Evolutionary conservation across 345 rosid genomes (phyloP).

Genomic region (Citrus sinensis): DVS_A1.0 CM039166.1:24009001-24009500

Average conservation of each 20-base stretch:
- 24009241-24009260: constrained; percentile 23
- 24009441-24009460: too few relatives aligned
- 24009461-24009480: too few relatives aligned
- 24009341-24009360: neutral
- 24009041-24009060: constrained; percentile 38
- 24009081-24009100: constrained; percentile 17
- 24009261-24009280: constrained; percentile 5
- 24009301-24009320: neutral
- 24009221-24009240: neutral
- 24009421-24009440: neutral
- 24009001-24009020: too few relatives aligned
- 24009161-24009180: neutral
- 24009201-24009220: neutral
- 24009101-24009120: constrained; percentile 27
- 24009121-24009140: constrained; percentile 14
- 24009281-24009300: constrained; percentile 25
- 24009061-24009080: constrained; percentile 18
- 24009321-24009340: constrained; percentile 27
- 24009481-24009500: neutral
- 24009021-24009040: constrained; percentile 16
- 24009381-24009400: neutral
- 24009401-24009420: neutral
- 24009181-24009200: constrained; percentile 11
- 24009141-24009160: neutral
- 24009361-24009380: neutral